These are phyloP conservation scores for Coemansia sp. DNA, from an alignment of 192 early-diverging fungal genomes.

Conservation along the genomic window DNA sequence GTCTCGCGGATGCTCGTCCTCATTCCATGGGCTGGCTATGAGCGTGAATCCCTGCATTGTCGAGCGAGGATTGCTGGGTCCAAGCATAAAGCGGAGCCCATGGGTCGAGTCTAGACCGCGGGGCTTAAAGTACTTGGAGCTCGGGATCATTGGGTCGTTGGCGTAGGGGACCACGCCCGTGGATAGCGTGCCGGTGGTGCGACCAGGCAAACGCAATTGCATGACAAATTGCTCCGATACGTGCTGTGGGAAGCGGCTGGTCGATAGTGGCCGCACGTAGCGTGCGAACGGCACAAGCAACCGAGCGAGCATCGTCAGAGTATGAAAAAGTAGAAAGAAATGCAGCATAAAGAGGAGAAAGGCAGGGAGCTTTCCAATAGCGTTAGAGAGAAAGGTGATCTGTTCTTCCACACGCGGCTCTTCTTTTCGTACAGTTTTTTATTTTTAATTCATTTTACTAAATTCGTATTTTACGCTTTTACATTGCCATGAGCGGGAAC, in stretches of 20 bases:
- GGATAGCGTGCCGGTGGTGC: conserved; percentile 35
- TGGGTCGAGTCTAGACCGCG: conserved; percentile 16
- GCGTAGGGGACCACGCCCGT: conserved; percentile 28
- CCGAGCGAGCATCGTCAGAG: neutral
- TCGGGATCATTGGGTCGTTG: conserved; percentile 50
- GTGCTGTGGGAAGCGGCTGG: neutral
- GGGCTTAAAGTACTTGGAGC: conserved; percentile 42
- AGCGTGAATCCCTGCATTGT: conserved; percentile 13
- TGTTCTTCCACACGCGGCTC: no score
- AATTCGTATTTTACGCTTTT: neutral
- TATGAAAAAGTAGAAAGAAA: neutral
- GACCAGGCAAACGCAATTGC: conserved; percentile 37
- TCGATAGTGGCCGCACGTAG: neutral
- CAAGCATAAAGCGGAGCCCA: conserved; percentile 10
- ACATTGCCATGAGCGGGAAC: neutral
- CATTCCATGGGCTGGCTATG: conserved; percentile 32
- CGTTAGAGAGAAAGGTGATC: no score
- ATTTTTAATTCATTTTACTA: neutral
- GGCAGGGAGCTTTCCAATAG: neutral
- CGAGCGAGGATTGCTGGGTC: neutral
- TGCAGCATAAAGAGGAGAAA: neutral
- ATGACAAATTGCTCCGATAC: conserved; percentile 35
- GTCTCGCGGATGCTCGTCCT: conserved; percentile 42
- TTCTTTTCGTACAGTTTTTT: neutral
- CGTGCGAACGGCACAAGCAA: neutral